These are phyloP conservation scores for Talaromyces sp. DNA, from an alignment of 2,329 filamentous ascomycete species.

Conservation along the genomic window DNA sequence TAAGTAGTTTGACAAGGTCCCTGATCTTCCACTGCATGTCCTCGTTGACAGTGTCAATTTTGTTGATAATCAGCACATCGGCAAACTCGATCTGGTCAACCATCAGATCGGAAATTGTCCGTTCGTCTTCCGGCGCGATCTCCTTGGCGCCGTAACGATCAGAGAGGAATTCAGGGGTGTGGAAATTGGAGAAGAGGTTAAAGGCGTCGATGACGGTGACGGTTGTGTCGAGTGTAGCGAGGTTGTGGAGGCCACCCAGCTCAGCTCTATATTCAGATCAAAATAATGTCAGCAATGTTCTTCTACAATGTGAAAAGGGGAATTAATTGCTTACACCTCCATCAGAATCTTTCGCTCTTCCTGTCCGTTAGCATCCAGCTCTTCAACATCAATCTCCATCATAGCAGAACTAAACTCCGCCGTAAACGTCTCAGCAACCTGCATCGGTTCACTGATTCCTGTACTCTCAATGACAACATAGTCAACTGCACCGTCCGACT, in stretches of 20 bases:
- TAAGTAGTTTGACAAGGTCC: slow-evolving; percentile 56
- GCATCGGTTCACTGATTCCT: slow-evolving; percentile 67
- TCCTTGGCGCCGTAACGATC: slow-evolving; percentile 56
- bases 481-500: slow-evolving; percentile 56
- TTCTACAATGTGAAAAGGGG: slow-evolving; percentile 13
- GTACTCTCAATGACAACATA: slow-evolving; percentile 69
- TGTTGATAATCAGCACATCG: slow-evolving; percentile 68
- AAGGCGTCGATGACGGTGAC: slow-evolving; percentile 71
- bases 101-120: slow-evolving; percentile 70
- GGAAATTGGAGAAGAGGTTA: slow-evolving; percentile 67
- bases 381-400: slow-evolving; percentile 43
- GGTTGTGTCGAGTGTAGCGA: slow-evolving; percentile 64
- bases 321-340: slow-evolving; percentile 39
- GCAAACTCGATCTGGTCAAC: slow-evolving; percentile 75
- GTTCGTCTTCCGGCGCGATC: slow-evolving; percentile 62
- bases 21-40: slow-evolving; percentile 45
- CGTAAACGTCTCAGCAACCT: slow-evolving; percentile 70
- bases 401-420: slow-evolving; percentile 47
- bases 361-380: slow-evolving; percentile 28
- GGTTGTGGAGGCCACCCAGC: slow-evolving; percentile 59
- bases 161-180: slow-evolving; percentile 63
- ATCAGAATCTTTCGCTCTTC: slow-evolving; percentile 41
- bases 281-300: slow-evolving; percentile 10
- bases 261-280: slow-evolving; percentile 35
- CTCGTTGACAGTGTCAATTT: slow-evolving; percentile 57